Percentiles rank a stretch among this genome's conserved stretches.
Conservation (phyloP, 495 filamentous ascomycete genomes). For the Gamarada debralockiae region DNA sequence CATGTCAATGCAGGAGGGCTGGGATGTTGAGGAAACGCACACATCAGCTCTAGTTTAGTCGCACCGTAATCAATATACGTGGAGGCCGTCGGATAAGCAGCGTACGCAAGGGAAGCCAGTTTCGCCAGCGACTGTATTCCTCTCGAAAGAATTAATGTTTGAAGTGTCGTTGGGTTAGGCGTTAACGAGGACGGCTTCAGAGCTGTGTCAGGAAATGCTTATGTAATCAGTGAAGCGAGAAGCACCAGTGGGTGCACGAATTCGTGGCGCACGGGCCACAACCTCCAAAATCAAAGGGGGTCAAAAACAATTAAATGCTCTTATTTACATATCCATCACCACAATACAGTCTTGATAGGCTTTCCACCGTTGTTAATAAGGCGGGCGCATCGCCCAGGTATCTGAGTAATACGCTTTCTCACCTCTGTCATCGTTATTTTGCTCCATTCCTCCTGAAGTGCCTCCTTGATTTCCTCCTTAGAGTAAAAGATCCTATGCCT, state of each 20-base stretch:
- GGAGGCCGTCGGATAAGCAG: no score
- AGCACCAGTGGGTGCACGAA: neutral
- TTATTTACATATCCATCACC: neutral
- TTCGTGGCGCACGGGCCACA: neutral
- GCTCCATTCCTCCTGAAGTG: neutral
- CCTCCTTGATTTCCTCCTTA: conserved; percentile 3
- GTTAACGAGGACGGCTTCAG: no score
- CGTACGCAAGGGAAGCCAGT: no score
- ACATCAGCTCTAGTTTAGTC: no score
- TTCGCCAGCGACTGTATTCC: no score
- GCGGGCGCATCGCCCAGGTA: neutral
- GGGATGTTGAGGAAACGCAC: no score
- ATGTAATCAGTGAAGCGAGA: no score
- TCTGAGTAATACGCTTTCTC: neutral
- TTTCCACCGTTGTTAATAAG: neutral
- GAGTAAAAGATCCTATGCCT: conserved; percentile 6
- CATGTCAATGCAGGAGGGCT: no score
- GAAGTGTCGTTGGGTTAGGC: no score
- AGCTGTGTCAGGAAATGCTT: no score
- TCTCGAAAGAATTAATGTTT: no score
- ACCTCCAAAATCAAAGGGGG: neutral
- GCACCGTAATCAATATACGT: no score
- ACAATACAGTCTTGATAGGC: neutral
- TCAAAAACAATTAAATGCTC: neutral
- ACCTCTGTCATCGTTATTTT: neutral